Percentiles rank a stretch among this genome's conserved stretches.
These are phyloP conservation scores for Amphicarpaea edgeworthii DNA, from an alignment of 306 rosid species.

Conservation along the genomic window DNA sequence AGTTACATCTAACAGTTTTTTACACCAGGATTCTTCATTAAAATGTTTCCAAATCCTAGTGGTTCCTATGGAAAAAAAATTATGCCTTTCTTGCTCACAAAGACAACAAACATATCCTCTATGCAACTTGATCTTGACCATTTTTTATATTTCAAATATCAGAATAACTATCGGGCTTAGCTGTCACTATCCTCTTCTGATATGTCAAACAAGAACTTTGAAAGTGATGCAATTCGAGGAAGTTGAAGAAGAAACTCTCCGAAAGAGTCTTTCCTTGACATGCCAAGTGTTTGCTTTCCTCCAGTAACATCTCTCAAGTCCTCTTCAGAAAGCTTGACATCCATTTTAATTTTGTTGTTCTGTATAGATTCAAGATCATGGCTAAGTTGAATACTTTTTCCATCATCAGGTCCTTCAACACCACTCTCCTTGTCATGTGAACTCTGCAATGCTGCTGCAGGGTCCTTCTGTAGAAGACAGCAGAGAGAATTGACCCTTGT, in stretches of 20 bases:
- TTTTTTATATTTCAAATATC: slow-evolving; percentile 8
- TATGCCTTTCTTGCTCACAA: slow-evolving; percentile 6
- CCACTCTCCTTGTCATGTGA: slow-evolving; percentile 45
- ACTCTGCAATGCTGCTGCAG: slow-evolving; percentile 54
- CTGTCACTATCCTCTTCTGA: slow-evolving; percentile 66
- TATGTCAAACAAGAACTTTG: slow-evolving; percentile 76
- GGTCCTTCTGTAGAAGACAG: slow-evolving; percentile 85
- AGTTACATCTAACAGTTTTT: slow-evolving; percentile 36
- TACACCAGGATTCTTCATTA: slow-evolving; percentile 72
- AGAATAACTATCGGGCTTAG: slow-evolving; percentile 44
- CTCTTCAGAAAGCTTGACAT: slow-evolving; percentile 50
- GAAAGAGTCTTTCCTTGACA: slow-evolving; percentile 88
- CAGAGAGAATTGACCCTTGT: slow-evolving; percentile 87
- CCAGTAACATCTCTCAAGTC: slow-evolving; percentile 52
- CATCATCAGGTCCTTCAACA: slow-evolving; percentile 47
- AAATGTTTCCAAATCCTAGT: slow-evolving; percentile 69
- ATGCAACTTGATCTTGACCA: slow-evolving; percentile 7
- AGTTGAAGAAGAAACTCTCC: slow-evolving; percentile 78
- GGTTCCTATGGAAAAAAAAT: slow-evolving; percentile 33
- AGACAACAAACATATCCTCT: slow-evolving; percentile 13
- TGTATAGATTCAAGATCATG: slow-evolving; percentile 33
- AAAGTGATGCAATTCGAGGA: slow-evolving; percentile 78
- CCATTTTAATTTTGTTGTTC: slow-evolving; percentile 42
- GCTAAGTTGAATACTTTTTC: slow-evolving; percentile 48
- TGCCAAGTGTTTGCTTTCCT: slow-evolving; percentile 57